Base-by-base conservation (phyloP, 352 stramenopile genomes). In the Phytophthora boehmeriae region DNA sequence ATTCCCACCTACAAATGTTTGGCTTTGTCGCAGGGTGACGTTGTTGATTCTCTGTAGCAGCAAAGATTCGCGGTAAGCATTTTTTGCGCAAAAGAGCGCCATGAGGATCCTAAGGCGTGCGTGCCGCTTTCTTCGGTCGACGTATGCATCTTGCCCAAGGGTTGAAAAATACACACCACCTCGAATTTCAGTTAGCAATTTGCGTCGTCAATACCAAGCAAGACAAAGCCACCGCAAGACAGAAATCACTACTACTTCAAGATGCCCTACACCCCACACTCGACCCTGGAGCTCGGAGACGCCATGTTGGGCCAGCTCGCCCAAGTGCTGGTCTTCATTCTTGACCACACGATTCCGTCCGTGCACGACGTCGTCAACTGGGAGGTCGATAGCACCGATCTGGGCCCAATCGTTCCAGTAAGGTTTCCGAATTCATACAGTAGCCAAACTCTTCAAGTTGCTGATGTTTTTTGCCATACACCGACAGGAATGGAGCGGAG, bases 321-420 rank as follows among this genome's bases (percentile, higher is more conserved):
- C 25, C 60, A 69, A 47, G 61, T 65, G 8, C 54, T 64, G 28
- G 56, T 80, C 38, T 68, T 54, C 55, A 36, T 75, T 32, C 50
- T 66, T 19, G 73, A 76, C 35, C 66, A 78, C 57, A 53, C 71
- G 27, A 64, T 78, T 48, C 73, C 73, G 2, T 50, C 55, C 14
- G 59, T 78, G 47, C 68, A 73, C 69, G 75, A 72, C 49, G 71
- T 73, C 58, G 46, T 82, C 22, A 75, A 68, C 50, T 82, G 73
- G 73, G 73, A 82, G 13, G 34, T 28, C 9, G 59, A 65, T 13
- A 52, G 68, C 53, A 53, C 53, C 32, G 49, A 74, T 53, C 63
- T 76, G 13, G 68, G 68, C 17, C 68, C 68, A 11, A 74, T 77
- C 34, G 25, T 77, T 14, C 64, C 68, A 25, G 68, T 69, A 59